Evolutionary conservation across 176 grass and related monocot species (phyloP).

Genomic region (Paspalum notatum): DNA sequence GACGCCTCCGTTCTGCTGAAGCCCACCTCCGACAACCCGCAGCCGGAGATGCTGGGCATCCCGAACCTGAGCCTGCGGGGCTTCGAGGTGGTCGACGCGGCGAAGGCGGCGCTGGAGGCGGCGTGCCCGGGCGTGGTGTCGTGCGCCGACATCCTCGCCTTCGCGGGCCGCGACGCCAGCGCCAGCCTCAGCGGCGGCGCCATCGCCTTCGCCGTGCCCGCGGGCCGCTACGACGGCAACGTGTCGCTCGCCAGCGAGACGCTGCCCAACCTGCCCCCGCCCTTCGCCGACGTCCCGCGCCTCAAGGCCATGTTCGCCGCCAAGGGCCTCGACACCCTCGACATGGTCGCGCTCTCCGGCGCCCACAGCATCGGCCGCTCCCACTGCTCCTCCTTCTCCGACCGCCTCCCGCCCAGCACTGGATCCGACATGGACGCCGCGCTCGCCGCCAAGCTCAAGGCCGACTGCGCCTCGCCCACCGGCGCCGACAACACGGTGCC

Average conservation of each 20-base stretch:
- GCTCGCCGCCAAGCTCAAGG: neutral
- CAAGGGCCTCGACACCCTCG: slow-evolving; percentile 31
- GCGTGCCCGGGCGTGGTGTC: slow-evolving; percentile 42
- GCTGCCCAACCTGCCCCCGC: slow-evolving; percentile 15
- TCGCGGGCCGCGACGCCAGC: slow-evolving; percentile 50
- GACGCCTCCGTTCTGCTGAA: slow-evolving; percentile 62
- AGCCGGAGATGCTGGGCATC: slow-evolving; percentile 26
- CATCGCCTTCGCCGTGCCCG: slow-evolving; percentile 33
- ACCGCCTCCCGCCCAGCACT: neutral
- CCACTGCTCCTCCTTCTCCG: slow-evolving; percentile 47
- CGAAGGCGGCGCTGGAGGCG: slow-evolving; percentile 30
- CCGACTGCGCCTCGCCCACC: neutral
- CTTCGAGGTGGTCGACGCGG: slow-evolving; percentile 41
- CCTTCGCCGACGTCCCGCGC: neutral
- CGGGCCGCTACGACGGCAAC: slow-evolving; percentile 49
- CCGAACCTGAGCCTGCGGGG: slow-evolving; percentile 27
- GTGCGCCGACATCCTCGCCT: slow-evolving; percentile 55
- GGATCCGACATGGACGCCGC: slow-evolving; percentile 29
- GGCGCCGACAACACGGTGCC: neutral
- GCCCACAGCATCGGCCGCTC: slow-evolving; percentile 43
- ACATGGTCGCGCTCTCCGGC: slow-evolving; percentile 35
- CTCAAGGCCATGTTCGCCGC: slow-evolving; percentile 28
- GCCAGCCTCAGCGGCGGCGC: slow-evolving; percentile 7
- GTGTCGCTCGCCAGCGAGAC: slow-evolving; percentile 38
- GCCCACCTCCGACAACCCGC: neutral